These are phyloP conservation scores for Xylaria grammica DNA, from an alignment of 495 filamentous ascomycete species.

Conservation along the genomic window DNA sequence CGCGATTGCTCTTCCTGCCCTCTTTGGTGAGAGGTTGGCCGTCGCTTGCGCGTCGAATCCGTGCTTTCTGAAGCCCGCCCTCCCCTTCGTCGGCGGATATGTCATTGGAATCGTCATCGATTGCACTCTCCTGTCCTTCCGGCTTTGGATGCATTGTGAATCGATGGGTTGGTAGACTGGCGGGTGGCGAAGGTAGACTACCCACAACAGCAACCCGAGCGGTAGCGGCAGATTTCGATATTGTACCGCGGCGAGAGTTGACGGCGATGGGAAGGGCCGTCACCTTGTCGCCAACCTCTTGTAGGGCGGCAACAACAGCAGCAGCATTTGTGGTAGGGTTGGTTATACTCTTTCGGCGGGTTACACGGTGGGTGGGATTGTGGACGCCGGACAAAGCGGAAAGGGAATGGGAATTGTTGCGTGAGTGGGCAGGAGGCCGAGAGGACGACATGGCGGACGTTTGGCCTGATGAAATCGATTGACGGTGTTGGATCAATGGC, in stretches of 20 bases:
- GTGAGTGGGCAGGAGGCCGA: constrained; percentile 62
- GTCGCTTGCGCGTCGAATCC: constrained; percentile 83
- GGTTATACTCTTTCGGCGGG: constrained; percentile 91
- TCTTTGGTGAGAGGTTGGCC: constrained; percentile 80
- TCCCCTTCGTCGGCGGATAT: constrained; percentile 64
- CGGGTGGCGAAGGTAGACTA: constrained; percentile 63
- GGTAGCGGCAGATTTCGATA: constrained; percentile 49
- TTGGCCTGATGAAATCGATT: constrained; percentile 49
- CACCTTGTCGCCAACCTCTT: constrained; percentile 62
- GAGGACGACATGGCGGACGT: constrained; percentile 44
- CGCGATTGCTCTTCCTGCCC: constrained; percentile 72
- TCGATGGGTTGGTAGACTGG: constrained; percentile 51
- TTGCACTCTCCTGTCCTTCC: constrained; percentile 59
- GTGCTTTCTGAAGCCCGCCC: constrained; percentile 66
- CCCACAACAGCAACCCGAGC: constrained; percentile 53
- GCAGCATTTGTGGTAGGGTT: constrained; percentile 71
- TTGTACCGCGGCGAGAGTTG: constrained; percentile 55
- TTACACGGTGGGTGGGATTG: constrained; percentile 82
- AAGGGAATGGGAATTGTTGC: constrained; percentile 82
- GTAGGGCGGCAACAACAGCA: constrained; percentile 76
- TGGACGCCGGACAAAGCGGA: constrained; percentile 71
- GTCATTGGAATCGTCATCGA: constrained; percentile 62
- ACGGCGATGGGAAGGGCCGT: constrained; percentile 56
- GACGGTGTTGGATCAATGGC: constrained; percentile 55
- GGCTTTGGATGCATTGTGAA: constrained; percentile 46